Base-by-base conservation (phyloP, 441 rosid species). In the Kokia cookei region DNA sequence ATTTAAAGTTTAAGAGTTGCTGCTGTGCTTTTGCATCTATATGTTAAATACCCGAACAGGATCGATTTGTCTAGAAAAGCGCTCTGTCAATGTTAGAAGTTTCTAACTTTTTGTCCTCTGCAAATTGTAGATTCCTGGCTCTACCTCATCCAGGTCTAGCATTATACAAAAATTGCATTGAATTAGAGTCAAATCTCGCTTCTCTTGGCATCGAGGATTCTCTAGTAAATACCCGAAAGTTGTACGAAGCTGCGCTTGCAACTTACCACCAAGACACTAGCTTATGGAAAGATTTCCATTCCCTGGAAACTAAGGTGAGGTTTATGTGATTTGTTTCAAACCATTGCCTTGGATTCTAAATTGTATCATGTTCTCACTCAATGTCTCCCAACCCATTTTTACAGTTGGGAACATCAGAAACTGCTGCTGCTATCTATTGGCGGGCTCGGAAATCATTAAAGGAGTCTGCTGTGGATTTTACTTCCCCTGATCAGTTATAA, bases 381-480 rank as follows among this genome's bases (percentile, higher is more conserved):
- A 13, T 1, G 27, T 64, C 73, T 71, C 67, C 80, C 72, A 5
- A 45, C 55, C 73, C 55, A 32, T 22, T 47, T 74, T 63, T 55
- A 67, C 91, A 95, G 99, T 73, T 87, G 81, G 99, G 97, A 75
- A 95, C 94, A 35, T 85, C 98, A 13, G 96, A 91, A 82, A 88
- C 90, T 0, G 86, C 90, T 11, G 75, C 76, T 22, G 91, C 89
- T 0, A 86, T 94, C 63, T 71, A 81, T 61, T 91, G 96, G 94
- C 94, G 96, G 0, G 97, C 98, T 2, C 82, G 87, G 69, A 94
- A 90, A 87, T 84, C 88, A 1, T 83, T 94, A 1, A 87, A 80
- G 66, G 86, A 84, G 37, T 75, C 85, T 13, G 85, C 86, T 10
- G 79, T 76, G 9, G 78, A 79, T 37, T 42, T 76, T 8, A 72